Evolutionary conservation across 2,329 filamentous ascomycete species (phyloP), one percentile per base, ranked within the genome.

Genomic region (Talaromyces verruculosus): DNA sequence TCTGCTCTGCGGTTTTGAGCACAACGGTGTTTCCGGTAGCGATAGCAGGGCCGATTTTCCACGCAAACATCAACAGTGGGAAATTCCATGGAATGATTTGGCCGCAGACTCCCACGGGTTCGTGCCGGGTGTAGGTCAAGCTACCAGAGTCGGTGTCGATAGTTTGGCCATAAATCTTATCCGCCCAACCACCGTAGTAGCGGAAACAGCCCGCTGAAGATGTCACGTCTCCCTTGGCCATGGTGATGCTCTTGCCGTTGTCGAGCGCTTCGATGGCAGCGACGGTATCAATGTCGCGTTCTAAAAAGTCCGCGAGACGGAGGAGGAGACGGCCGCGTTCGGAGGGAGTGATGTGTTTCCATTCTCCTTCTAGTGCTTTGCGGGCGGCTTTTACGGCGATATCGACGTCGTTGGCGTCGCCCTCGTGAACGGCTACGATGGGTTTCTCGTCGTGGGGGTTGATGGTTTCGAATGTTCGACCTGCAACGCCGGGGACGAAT

Each of bases 61-160:
- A 96, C 61, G 91, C 72, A 89, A 84, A 86, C 91, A 94, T 94
- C 77, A 93, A 86, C 55, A 94, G 81, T 13, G 91, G 91, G 84
- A 93, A 94, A 85, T 94, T 94, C 91, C 91, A 93, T 71, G 91
- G 91, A 74, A 95, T 95, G 77, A 95, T 94, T 80, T 96, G 91
- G 77, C 89, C 92, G 79, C 91, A 95, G 69, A 93, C 90, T 80
- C 90, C 90, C 69, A 88, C 80, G 43, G 92, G 90, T 85, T 96
- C 92, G 72, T 88, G 87, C 76, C 85, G 84, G 72, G 91, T 93
- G 84, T 95, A 96, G 84, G 91, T 89, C 84, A 96, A 92, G 78
- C 88, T 91, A 72, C 93, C 89, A 66, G 87, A 85, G 73, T 85
- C 83, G 71, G 92, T 91, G 73, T 96, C 91, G 70, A 95, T 88